phyloP scores from a whole-genome alignment of 805 yeast genomes.

The Suhomyces sp. region DNA sequence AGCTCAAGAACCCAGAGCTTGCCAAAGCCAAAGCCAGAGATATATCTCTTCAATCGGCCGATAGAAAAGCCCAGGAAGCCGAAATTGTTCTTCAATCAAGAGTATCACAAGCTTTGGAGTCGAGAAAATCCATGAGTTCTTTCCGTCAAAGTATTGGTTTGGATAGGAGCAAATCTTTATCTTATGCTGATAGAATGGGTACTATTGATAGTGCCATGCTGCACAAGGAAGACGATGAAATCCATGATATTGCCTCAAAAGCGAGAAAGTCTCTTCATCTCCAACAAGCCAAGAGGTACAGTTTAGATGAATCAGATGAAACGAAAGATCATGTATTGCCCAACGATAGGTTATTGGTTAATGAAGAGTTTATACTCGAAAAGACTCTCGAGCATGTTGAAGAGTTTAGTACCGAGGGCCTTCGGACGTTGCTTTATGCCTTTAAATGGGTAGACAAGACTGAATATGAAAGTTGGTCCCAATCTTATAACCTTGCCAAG shows the following conservation, averaged over 20 bases:
- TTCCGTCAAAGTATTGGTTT: conserved; percentile 24
- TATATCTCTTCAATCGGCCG: conserved; percentile 51
- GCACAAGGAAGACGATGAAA: conserved; percentile 47
- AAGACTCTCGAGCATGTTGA: conserved; percentile 87
- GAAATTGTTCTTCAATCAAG: conserved; percentile 60
- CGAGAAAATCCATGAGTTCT: conserved; percentile 30
- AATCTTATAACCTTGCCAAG: conserved; percentile 69
- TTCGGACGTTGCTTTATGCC: conserved; percentile 83
- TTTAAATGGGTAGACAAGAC: conserved; percentile 63
- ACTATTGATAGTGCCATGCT: conserved; percentile 51
- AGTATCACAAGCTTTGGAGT: conserved; percentile 35
- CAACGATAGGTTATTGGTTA: conserved; percentile 55
- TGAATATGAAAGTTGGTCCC: conserved; percentile 66
- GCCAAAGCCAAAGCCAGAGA: conserved; percentile 68
- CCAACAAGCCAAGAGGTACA: conserved; percentile 57
- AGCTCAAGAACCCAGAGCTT: conserved; percentile 53
- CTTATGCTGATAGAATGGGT: conserved; percentile 19
- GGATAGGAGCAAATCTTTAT: neutral
- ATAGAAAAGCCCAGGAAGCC: conserved; percentile 77
- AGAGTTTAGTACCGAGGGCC: conserved; percentile 91
- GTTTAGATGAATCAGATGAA: conserved; percentile 19
- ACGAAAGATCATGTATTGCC: conserved; percentile 16
- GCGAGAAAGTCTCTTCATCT: conserved; percentile 58
- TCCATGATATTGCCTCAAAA: conserved; percentile 50
- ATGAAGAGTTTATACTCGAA: conserved; percentile 77